Conservation (phyloP, 345 rosid genomes). For the Brassica incana region DNA sequence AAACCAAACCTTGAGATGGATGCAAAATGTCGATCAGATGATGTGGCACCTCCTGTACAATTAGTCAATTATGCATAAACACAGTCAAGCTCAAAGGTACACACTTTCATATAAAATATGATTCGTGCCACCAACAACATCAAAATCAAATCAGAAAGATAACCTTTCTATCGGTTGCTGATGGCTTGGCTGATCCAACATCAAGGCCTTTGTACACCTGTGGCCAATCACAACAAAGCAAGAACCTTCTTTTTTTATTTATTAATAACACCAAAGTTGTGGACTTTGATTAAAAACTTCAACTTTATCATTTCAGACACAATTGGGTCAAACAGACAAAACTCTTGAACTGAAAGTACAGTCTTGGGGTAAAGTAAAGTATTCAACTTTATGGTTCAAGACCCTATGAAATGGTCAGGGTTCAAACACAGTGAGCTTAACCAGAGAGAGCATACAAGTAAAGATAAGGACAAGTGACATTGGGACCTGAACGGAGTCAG, state of each 20-base stretch:
- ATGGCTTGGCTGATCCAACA: constrained; percentile 57
- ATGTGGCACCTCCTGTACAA: constrained; percentile 75
- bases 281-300: neutral
- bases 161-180: constrained; percentile 74
- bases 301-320: constrained; percentile 25
- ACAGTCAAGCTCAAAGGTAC: constrained; percentile 3
- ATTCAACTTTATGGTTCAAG: neutral
- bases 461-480: too few species aligned
- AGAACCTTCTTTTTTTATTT: neutral
- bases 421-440: neutral
- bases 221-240: neutral
- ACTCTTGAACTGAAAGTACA: neutral
- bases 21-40: constrained; percentile 82
- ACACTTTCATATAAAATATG: neutral
- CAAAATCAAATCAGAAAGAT: neutral
- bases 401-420: neutral
- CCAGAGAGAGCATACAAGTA: neutral
- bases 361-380: neutral
- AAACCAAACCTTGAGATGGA: constrained; percentile 71
- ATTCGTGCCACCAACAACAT: neutral
- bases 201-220: constrained; percentile 91
- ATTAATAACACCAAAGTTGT: constrained; percentile 3
- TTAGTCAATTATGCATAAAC: neutral
- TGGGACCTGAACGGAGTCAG: constrained; percentile 91
- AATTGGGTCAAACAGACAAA: neutral